Percentiles rank a stretch among this genome's conserved stretches.
Conservation (phyloP, 495 filamentous ascomycete species). For the Annulohypoxylon maeteangense region DNA sequence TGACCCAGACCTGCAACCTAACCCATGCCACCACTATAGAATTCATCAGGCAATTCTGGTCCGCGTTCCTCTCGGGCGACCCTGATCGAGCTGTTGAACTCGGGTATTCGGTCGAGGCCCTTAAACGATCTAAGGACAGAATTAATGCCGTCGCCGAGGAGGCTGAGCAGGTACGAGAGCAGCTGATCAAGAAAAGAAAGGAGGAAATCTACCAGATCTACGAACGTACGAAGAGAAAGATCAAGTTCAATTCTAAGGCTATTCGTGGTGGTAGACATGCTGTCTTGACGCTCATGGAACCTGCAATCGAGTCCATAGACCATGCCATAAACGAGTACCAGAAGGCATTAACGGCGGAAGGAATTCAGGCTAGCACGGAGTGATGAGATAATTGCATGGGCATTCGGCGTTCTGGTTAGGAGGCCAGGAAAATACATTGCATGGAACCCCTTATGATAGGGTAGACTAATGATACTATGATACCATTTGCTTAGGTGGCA, state of each 20-base stretch:
- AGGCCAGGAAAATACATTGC: constrained; percentile 3
- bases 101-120: constrained; percentile 77
- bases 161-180: constrained; percentile 77
- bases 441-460: constrained; percentile 1
- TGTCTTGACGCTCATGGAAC: constrained; percentile 78
- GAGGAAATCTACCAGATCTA: constrained; percentile 73
- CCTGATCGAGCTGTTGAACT: constrained; percentile 79
- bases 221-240: constrained; percentile 74
- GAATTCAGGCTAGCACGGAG: constrained; percentile 53
- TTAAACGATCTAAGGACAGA: constrained; percentile 78
- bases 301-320: constrained; percentile 73
- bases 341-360: constrained; percentile 69
- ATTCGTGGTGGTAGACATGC: constrained; percentile 79
- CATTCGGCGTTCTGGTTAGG: constrained; percentile 26
- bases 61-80: constrained; percentile 85
- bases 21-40: constrained; percentile 94
- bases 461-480: constrained; percentile 23
- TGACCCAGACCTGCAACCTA: constrained; percentile 79
- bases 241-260: constrained; percentile 69
- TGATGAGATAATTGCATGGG: constrained; percentile 19
- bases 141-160: constrained; percentile 82
- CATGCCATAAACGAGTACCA: constrained; percentile 72
- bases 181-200: constrained; percentile 71
- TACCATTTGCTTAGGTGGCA: constrained; percentile 26
- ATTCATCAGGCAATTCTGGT: constrained; percentile 97